These are phyloP conservation scores for Achlya hypogyna DNA, from an alignment of 352 stramenopile genomes.

Conservation along the genomic window DNA sequence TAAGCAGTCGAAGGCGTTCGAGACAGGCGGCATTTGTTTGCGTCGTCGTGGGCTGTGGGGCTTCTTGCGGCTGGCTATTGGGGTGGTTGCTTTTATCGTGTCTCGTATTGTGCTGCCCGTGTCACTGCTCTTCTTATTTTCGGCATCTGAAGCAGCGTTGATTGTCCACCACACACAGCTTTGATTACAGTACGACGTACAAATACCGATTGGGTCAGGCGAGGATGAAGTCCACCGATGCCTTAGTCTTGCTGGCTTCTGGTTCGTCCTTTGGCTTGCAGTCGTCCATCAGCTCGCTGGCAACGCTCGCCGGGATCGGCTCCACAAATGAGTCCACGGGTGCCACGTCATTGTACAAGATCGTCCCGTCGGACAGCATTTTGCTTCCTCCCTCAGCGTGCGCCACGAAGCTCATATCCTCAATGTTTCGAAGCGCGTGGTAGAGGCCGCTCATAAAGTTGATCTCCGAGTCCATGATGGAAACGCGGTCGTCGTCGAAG, in stretches of 20 bases:
- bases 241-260: neutral
- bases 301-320: neutral
- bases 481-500: constrained; percentile 12
- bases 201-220: neutral
- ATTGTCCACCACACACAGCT: neutral
- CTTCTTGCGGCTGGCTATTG: too few species aligned
- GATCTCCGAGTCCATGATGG: constrained; percentile 17
- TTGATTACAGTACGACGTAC: too few species aligned
- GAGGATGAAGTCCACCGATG: neutral
- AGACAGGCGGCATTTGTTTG: too few species aligned
- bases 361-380: neutral
- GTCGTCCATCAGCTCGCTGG: neutral
- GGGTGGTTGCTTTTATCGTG: too few species aligned
- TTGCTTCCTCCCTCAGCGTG: neutral
- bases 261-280: neutral
- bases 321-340: neutral
- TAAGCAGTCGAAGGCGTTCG: too few species aligned
- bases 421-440: neutral
- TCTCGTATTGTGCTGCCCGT: neutral
- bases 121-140: neutral
- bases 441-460: constrained; percentile 5
- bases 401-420: neutral
- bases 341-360: neutral
- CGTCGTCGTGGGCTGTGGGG: too few species aligned
- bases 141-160: neutral